Evolutionary conservation across 352 stramenopile genomes (phyloP).

Genomic region (Aphanomyces cochlioides): DNA sequence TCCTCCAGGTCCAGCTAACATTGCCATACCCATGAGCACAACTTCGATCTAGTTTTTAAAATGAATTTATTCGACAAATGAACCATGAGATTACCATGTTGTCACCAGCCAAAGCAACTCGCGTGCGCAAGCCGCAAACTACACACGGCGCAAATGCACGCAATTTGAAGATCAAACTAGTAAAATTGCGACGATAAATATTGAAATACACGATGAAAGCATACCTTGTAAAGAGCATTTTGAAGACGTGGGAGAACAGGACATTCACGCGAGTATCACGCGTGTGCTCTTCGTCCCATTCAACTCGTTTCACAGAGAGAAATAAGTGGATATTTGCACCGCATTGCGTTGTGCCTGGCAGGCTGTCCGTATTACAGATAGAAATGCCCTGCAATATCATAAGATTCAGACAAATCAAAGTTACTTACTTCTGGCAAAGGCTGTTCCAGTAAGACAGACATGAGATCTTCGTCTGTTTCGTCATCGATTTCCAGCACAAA

Average conservation of each 20-base stretch:
- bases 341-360: constrained; percentile 62
- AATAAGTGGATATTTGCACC: constrained; percentile 81
- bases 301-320: constrained; percentile 81
- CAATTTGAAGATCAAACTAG: constrained; percentile 67
- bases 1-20: constrained; percentile 48
- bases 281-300: constrained; percentile 86
- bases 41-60: constrained; percentile 65
- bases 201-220: background rate
- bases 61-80: too few species aligned
- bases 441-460: constrained; percentile 88
- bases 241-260: constrained; percentile 77
- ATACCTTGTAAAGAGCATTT: constrained; percentile 80
- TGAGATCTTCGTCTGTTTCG: constrained; percentile 89
- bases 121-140: constrained; percentile 78
- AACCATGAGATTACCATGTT: constrained; percentile 52
- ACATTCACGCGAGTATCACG: constrained; percentile 80
- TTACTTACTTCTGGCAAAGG: constrained; percentile 64
- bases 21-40: constrained; percentile 74
- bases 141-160: constrained; percentile 72
- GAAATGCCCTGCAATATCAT: constrained; percentile 54
- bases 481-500: constrained; percentile 91
- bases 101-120: constrained; percentile 65
- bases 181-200: background rate
- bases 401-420: background rate
- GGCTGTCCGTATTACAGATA: constrained; percentile 82